Conservation (phyloP, 768 basidiomycete species). For the Mycena vulgaris region DNA sequence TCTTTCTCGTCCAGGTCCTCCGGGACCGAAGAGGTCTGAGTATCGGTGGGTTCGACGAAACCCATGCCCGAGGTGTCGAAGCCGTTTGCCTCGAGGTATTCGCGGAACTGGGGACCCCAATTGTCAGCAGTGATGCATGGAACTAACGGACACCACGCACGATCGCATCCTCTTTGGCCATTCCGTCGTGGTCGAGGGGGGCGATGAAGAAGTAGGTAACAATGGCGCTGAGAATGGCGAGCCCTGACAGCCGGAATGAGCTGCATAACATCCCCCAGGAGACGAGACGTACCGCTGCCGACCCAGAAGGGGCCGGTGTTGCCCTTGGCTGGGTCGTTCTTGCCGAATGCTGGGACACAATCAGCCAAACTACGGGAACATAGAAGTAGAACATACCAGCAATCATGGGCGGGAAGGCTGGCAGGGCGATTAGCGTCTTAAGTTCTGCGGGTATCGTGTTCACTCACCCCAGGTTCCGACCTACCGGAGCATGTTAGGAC, state of each 20-base stretch:
- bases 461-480: slow-evolving; percentile 80
- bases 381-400: slow-evolving; percentile 54
- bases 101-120: slow-evolving; percentile 73
- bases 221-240: slow-evolving; percentile 85
- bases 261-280: not conserved
- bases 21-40: not conserved
- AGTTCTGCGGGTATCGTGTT: not conserved
- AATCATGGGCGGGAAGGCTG: slow-evolving; percentile 80
- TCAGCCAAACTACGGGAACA: slow-evolving; percentile 15
- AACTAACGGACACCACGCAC: slow-evolving; percentile 53
- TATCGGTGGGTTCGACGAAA: slow-evolving; percentile 42
- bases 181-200: slow-evolving; percentile 83
- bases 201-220: slow-evolving; percentile 81
- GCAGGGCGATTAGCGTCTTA: slow-evolving; percentile 1
- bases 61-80: slow-evolving; percentile 88
- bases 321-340: slow-evolving; percentile 62
- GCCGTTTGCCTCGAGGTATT: slow-evolving; percentile 84
- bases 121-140: not conserved
- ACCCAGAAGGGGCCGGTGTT: slow-evolving; percentile 93
- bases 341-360: slow-evolving; percentile 67
- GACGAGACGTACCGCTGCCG: slow-evolving; percentile 69
- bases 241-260: slow-evolving; percentile 52
- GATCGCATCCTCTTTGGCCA: slow-evolving; percentile 80
- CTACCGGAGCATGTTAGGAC: not conserved
- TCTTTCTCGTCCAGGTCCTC: slow-evolving; percentile 35